Evolutionary conservation across 805 yeast genomes (phyloP).

Genomic region (Ogataea trehalophila): DNA sequence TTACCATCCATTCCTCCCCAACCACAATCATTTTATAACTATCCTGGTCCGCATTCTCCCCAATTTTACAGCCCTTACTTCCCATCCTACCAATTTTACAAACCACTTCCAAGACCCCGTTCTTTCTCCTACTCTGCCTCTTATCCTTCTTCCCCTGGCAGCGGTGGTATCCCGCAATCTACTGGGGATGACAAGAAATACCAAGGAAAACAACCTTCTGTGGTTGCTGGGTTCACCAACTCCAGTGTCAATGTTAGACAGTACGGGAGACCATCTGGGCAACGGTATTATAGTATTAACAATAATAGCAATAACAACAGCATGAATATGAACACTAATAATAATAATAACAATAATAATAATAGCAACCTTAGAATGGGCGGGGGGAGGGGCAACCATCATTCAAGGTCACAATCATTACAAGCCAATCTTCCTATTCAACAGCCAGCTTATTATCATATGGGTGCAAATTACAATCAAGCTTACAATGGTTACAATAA

Average conservation of each 20-base stretch:
- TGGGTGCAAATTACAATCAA: too few relatives aligned
- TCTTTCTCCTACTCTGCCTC: not conserved
- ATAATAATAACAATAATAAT: not conserved
- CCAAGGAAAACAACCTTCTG: too few relatives aligned
- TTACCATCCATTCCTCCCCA: too few relatives aligned
- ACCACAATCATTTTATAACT: too few relatives aligned
- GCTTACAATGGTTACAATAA: too few relatives aligned
- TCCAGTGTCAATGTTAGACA: too few relatives aligned
- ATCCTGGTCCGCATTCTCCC: not conserved
- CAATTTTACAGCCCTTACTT: not conserved
- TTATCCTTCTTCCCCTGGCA: too few relatives aligned
- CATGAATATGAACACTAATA: not conserved
- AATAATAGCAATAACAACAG: not conserved
- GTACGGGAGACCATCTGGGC: not conserved
- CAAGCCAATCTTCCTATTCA: not conserved
- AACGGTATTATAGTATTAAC: not conserved
- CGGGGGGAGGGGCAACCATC: not conserved
- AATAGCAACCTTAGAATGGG: too few relatives aligned
- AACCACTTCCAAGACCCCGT: not conserved
- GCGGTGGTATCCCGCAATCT: too few relatives aligned
- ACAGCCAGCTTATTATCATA: constrained; percentile 1
- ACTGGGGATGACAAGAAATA: too few relatives aligned
- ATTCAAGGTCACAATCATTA: constrained; percentile 5
- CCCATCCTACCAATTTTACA: not conserved
- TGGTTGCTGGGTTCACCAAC: too few relatives aligned